Evolutionary conservation across 768 basidiomycete species (phyloP).

Genomic region (Melanogaster broomeanus): DNA sequence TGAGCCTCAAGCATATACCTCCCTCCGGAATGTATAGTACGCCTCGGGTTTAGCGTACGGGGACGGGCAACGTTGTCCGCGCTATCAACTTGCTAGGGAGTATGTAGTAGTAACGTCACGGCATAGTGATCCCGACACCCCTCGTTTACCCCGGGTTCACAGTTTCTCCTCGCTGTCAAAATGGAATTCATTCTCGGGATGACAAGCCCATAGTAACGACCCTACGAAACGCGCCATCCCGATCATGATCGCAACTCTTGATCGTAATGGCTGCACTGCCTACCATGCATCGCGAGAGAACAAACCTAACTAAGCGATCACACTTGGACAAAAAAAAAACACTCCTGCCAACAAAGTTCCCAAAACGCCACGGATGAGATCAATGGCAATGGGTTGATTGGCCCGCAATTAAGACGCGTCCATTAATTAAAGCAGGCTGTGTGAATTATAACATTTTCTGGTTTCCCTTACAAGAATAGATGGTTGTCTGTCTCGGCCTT

Average conservation of each 20-base stretch:
- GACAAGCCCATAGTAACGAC: neutral
- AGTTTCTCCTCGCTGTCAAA: neutral
- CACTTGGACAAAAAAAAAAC: neutral
- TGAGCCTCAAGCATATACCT: neutral
- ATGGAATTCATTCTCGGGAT: neutral
- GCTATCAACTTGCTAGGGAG: neutral
- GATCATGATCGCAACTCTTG: neutral
- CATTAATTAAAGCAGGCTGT: constrained; percentile 20
- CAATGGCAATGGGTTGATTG: too few relatives aligned
- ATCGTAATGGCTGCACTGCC: neutral
- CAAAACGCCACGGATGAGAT: neutral
- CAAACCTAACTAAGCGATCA: neutral
- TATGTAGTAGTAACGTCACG: too few relatives aligned
- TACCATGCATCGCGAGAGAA: neutral
- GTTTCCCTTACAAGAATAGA: neutral
- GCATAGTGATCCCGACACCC: neutral
- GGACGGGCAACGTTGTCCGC: neutral
- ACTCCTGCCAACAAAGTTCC: neutral
- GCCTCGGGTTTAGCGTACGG: neutral
- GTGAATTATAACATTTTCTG: neutral
- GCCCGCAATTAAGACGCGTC: neutral
- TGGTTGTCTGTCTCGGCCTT: neutral
- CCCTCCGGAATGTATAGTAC: neutral
- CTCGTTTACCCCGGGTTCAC: neutral
- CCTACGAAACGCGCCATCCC: neutral